These are phyloP conservation scores for Aspergillus sp. DNA, from an alignment of 2,329 filamentous ascomycete species.

Conservation along the genomic window DNA sequence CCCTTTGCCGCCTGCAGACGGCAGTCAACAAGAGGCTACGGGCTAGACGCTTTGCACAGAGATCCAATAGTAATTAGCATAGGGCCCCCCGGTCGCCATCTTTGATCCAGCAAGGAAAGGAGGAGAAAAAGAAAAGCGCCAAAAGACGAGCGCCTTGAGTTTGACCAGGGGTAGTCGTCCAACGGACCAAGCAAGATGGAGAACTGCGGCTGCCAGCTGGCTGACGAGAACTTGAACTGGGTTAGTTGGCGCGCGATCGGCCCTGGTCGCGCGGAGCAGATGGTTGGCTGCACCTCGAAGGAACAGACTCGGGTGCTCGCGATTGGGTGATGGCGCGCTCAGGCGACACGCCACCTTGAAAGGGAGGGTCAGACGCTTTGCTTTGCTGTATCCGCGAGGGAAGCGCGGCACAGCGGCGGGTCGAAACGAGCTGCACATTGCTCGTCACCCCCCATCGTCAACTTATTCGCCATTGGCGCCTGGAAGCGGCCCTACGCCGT, in stretches of 20 bases:
- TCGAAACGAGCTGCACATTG: conserved; percentile 13
- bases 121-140: conserved; percentile 6
- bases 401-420: conserved; percentile 30
- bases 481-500: conserved; percentile 19
- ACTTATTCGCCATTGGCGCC: conserved; percentile 36
- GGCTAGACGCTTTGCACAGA: conserved; percentile 13
- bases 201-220: conserved; percentile 33
- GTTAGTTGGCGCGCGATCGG: conserved; percentile 45
- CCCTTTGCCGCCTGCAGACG: conserved; percentile 23
- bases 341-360: conserved; percentile 34
- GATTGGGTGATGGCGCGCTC: conserved; percentile 31
- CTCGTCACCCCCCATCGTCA: conserved; percentile 14
- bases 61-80: conserved; percentile 15
- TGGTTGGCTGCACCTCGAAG: conserved; percentile 24
- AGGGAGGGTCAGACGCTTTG: conserved; percentile 24
- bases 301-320: background rate
- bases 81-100: conserved; percentile 4
- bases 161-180: conserved; percentile 16
- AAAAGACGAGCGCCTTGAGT: conserved; percentile 8
- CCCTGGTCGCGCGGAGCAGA: conserved; percentile 36
- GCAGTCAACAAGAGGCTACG: conserved; percentile 16
- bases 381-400: conserved; percentile 26
- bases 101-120: background rate
- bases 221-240: conserved; percentile 25
- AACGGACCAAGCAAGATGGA: conserved; percentile 20